Percentiles rank a stretch among this genome's conserved stretches.
These are phyloP conservation scores for Blastocystis sp. DNA, from an alignment of 352 stramenopile genomes.

Conservation along the genomic window DNA sequence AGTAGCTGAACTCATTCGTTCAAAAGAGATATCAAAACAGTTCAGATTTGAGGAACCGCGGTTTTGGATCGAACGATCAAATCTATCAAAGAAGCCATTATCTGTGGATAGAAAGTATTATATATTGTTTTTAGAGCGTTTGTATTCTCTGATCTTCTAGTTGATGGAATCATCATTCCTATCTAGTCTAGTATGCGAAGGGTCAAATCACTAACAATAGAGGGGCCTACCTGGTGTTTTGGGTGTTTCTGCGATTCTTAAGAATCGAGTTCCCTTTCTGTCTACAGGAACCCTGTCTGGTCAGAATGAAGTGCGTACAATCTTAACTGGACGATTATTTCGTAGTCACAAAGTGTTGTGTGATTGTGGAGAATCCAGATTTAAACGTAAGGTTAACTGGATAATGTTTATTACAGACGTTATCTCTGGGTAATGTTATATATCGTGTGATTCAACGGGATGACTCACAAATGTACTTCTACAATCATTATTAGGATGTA, in stretches of 20 bases:
- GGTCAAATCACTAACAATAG: background rate
- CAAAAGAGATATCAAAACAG: too few species aligned
- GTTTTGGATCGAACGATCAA: too few species aligned
- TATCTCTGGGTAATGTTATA: background rate
- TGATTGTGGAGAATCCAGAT: background rate
- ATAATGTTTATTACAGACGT: background rate
- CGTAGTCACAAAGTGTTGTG: background rate
- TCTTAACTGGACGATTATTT: background rate
- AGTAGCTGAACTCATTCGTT: too few species aligned
- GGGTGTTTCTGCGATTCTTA: background rate
- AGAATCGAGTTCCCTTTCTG: background rate
- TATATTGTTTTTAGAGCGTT: too few species aligned
- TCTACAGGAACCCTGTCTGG: background rate
- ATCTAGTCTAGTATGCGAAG: background rate
- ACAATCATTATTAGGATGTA: background rate
- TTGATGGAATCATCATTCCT: background rate
- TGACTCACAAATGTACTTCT: background rate
- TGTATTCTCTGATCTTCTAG: too few species aligned
- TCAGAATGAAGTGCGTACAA: background rate
- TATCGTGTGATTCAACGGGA: conserved; percentile 24
- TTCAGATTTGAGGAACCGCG: too few species aligned
- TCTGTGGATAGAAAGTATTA: too few species aligned
- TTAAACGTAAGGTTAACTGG: too few species aligned
- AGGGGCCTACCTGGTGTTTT: background rate
- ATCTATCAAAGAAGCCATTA: too few species aligned